A percentile compares a stretch with the other conserved stretches of the same genome.
Evolutionary conservation across 768 basidiomycete species (phyloP).

Genomic region (Serendipita sp.): DNA sequence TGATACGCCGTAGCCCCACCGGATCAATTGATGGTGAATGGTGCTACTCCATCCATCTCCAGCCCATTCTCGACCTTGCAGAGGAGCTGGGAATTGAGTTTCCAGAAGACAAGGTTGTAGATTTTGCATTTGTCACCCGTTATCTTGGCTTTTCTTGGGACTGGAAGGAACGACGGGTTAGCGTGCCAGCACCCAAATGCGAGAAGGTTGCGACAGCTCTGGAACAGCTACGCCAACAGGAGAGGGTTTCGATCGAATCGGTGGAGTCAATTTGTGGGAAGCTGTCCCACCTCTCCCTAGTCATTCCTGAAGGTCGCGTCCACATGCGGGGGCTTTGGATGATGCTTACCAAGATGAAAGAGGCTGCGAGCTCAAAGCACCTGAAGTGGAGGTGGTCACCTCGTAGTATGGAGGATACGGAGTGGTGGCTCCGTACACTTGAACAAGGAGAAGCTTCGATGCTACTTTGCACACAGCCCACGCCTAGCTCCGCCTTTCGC

Average conservation of each 20-base stretch:
- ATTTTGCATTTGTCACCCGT: not conserved
- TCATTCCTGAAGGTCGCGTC: not conserved
- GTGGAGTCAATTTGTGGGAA: not conserved
- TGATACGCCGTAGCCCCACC: not conserved
- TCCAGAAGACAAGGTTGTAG: not conserved
- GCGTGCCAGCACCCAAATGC: not conserved
- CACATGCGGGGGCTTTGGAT: not conserved
- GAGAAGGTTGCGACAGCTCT: not conserved
- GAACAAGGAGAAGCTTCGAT: not conserved
- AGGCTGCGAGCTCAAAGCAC: not conserved
- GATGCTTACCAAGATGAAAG: not conserved
- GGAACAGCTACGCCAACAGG: not conserved
- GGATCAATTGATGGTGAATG: not conserved
- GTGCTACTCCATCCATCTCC: not conserved
- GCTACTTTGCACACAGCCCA: not conserved
- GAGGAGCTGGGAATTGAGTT: not conserved
- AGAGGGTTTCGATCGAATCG: not conserved
- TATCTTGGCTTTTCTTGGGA: not conserved
- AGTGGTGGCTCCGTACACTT: not conserved
- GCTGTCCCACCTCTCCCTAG: not conserved
- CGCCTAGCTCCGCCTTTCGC: slow-evolving; percentile 8
- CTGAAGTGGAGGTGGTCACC: not conserved
- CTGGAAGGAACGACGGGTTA: not conserved
- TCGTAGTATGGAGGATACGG: not conserved
- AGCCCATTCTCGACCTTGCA: not conserved